Evolutionary conservation across 176 grass and related monocot species (phyloP).

Genomic region (Triticum monococcum): DNA sequence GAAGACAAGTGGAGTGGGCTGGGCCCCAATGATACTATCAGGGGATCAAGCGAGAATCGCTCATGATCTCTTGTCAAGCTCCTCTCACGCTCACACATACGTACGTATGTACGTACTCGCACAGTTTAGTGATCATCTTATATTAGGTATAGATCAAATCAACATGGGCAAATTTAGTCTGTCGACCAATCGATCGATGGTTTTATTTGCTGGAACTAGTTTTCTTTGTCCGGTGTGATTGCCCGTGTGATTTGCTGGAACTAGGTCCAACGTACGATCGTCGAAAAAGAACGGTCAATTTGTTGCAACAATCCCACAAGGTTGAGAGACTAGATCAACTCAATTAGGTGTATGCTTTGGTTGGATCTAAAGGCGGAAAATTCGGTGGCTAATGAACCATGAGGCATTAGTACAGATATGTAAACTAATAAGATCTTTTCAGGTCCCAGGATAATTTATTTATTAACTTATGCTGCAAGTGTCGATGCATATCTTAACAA

Average conservation of each 20-base stretch:
- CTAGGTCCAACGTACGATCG: not conserved
- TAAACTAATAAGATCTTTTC: too few relatives aligned
- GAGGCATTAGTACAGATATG: too few relatives aligned
- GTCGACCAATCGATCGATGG: not conserved
- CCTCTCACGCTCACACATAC: not conserved
- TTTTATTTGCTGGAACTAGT: not conserved
- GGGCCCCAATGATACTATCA: not conserved
- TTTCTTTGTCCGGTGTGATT: not conserved
- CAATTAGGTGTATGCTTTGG: not conserved
- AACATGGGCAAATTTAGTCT: not conserved
- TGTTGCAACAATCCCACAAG: too few relatives aligned
- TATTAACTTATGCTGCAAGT: too few relatives aligned
- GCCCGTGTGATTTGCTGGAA: too few relatives aligned
- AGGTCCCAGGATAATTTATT: too few relatives aligned
- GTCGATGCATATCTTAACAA: not conserved
- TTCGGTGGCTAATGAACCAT: not conserved
- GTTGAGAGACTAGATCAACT: too few relatives aligned
- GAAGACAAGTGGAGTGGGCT: too few relatives aligned
- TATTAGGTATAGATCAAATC: not conserved
- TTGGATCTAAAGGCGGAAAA: not conserved
- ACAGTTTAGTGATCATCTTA: not conserved
- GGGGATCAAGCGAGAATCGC: not conserved
- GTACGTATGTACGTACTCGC: not conserved
- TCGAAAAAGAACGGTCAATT: too few relatives aligned
- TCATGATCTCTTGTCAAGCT: conserved; percentile 2